These are phyloP conservation scores for Takakia lepidozioides DNA, from an alignment of 225 moss, liverwort and hornwort species.

Conservation along the genomic window DNA sequence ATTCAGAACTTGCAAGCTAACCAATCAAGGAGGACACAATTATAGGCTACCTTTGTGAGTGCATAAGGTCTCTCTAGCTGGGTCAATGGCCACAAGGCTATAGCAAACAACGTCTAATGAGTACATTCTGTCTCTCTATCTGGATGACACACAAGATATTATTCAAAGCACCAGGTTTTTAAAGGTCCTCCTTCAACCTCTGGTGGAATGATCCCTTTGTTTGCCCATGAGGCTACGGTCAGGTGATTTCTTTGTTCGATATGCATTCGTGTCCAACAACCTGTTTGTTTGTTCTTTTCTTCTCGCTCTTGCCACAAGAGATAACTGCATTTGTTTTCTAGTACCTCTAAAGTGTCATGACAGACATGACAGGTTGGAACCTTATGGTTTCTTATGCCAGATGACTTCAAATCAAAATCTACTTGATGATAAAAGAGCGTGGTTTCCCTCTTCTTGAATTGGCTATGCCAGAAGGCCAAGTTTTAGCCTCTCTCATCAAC, in stretches of 20 bases:
- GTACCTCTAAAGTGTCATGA: no score
- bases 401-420: constrained; percentile 42
- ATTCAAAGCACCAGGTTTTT: background rate
- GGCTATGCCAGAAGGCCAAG: no score
- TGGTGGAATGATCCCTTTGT: background rate
- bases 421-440: constrained; percentile 36
- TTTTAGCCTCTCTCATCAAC: constrained; percentile 4
- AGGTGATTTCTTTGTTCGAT: no score
- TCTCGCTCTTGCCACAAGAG: background rate
- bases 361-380: no score
- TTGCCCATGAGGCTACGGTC: no score
- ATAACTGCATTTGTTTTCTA: no score
- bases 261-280: background rate
- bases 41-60: constrained; percentile 63
- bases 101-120: no score
- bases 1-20: constrained; percentile 64
- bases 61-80: constrained; percentile 45
- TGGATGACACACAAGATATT: background rate
- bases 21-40: constrained; percentile 72
- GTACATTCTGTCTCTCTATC: background rate
- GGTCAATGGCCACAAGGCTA: no score
- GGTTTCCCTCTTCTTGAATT: no score
- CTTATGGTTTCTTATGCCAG: constrained; percentile 13
- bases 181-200: background rate
- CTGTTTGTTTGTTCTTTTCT: no score